Base-by-base conservation (phyloP, 345 rosid species). In the Citrus unshiu region DNA sequence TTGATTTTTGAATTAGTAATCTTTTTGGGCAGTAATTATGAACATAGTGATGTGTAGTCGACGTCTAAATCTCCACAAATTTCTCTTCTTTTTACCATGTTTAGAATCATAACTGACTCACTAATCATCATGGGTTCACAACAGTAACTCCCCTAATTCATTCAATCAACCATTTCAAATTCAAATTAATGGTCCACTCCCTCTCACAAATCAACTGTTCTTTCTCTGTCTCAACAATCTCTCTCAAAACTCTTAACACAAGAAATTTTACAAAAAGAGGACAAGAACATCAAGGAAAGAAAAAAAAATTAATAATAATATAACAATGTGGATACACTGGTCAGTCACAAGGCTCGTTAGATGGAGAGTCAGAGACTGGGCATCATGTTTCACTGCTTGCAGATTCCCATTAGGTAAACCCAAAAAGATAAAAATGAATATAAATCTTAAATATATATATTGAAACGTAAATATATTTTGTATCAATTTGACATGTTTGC, bases 351-450 rank as follows among this genome's bases (percentile, higher is more conserved):
- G 81, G 81, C 80, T 88, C 64, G 87, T 90, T 6, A 82, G 91
- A 78, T 89, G 93, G 92, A 72, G 91, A 79, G 84, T 89, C 24
- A 88, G 79, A 76, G 93, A 90, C 78, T 86, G 87, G 89, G 89
- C 89, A 27, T 87, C 93, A 16, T 90, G 93, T 81, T 88, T 90
- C 89, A 82, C 89, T 81, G 87, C 89, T 80, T 86, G 86, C 88
- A 83, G 82, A 49, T 66, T 85, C 69, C 87, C 91, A 67, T 43
- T 85, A 83, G 93, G 95, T 91, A 77, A 54, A 49, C 54, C 49
- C 49, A 8, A 40, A 9, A 40, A 40, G 9, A 77, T 16, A 22
- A 40, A 21, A 14, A 12, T 0, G 1, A 43, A 46, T 2, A 4
- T 0, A 46, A 12, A 46, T 12, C 14, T 13, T 1, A 12, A 1